These are phyloP conservation scores for Tolypocladium cylindrosporum DNA, from an alignment of 2,329 filamentous ascomycete genomes.

Conservation along the genomic window DNA sequence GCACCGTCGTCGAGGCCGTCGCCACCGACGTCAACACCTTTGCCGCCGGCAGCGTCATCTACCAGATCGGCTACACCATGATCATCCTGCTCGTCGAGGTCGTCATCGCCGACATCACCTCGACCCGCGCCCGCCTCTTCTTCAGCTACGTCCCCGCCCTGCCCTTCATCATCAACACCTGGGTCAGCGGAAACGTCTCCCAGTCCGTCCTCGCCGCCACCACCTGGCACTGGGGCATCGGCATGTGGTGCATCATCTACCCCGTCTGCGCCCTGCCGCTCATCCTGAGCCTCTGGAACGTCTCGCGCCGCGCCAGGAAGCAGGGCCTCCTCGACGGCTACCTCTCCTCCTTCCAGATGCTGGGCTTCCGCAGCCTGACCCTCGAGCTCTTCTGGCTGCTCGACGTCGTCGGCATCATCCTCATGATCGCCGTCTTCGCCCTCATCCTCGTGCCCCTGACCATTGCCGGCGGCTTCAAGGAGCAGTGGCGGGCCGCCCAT, in stretches of 20 bases:
- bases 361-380: constrained; percentile 1
- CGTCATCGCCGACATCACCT: constrained; percentile 50
- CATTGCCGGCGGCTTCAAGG: constrained; percentile 36
- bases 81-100: constrained; percentile 50
- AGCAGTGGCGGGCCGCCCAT: constrained; percentile 38
- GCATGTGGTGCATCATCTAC: constrained; percentile 55
- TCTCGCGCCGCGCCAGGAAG: constrained; percentile 12
- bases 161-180: constrained; percentile 53
- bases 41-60: constrained; percentile 42
- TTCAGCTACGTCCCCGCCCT: constrained; percentile 51
- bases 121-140: constrained; percentile 46
- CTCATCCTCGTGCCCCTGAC: constrained; percentile 42
- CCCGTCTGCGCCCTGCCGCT: constrained; percentile 46
- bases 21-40: constrained; percentile 38
- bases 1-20: constrained; percentile 43
- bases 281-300: constrained; percentile 28
- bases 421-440: constrained; percentile 34
- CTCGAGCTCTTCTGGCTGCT: constrained; percentile 18
- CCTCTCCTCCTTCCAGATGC: constrained; percentile 5
- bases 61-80: constrained; percentile 48
- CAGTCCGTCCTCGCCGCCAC: constrained; percentile 36
- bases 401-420: constrained; percentile 37
- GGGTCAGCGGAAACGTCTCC: constrained; percentile 50
- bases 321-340: constrained; percentile 23
- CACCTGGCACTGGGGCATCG: constrained; percentile 52